Evolutionary conservation across 2,329 filamentous ascomycete genomes (phyloP), one percentile per base, ranked within the genome.

Genomic region (Diaporthe capsici): DNA sequence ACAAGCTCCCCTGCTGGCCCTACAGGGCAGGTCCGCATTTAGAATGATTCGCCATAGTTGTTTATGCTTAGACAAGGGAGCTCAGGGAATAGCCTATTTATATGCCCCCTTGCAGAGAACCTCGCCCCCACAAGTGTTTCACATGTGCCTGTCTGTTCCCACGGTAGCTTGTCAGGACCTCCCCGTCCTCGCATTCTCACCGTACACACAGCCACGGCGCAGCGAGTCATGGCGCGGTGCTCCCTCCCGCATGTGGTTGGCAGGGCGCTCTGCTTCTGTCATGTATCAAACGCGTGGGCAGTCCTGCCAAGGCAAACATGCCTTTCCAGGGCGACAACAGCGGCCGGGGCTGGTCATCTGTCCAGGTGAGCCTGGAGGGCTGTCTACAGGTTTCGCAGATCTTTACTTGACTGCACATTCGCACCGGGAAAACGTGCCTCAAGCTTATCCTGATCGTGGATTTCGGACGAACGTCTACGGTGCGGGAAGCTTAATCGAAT

Each of bases 51-150:
- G 34, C 65, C 47, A 70, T 70, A 17, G 47, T 55, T 28, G 65
- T 70, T 70, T 70, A 70, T 70, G 65, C 65, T 70, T 70, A 55
- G 49, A 70, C 63, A 53, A 20, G 65, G 65, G 42, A 53, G 47
- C 49, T 70, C 47, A 70, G 65, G 65, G 49, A 3, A 53, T 28
- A 42, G 49, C 47, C 65, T 70, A 70, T 70, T 70, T 70, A 42
- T 70, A 51, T 28, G 65, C 42, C 65, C 49, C 49, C 49, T 39
- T 68, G 63, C 47, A 53, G 22, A 39, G 22, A 51, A 28, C 31
- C 63, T 34, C 22, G 28, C 47, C 65, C 65, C 65, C 65, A 53
- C 65, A 70, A 22, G 47, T 70, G 65, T 70, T 53, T 70, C 65
- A 70, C 15, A 15, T 70, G 47, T 25, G 39, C 47, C 47, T 70